Evolutionary conservation across 352 stramenopile genomes (phyloP), one percentile per base, ranked within the genome.

Genomic region (Phytophthora crassamura): DNA sequence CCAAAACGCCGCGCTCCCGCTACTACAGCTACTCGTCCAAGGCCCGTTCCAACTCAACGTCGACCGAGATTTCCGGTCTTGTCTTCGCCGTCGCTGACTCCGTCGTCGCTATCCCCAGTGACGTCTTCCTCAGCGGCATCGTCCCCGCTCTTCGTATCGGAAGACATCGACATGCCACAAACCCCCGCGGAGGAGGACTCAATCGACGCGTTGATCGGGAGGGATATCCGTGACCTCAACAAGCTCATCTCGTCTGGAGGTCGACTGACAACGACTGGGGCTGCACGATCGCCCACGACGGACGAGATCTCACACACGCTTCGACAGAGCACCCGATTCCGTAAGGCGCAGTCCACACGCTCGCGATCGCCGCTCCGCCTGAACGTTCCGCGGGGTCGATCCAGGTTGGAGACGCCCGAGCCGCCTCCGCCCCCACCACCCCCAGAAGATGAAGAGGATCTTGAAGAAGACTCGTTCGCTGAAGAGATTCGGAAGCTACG

Each of bases 121-220:
- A 65, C 46, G n/a, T 50, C 32, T 28, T 54, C 49, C 18, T 68
- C 59, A 16, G 30, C 35, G 6, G 36, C 28, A 15, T 72, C 72
- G 1, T 74, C 69, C 4, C 52, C 43, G 28, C 68, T 70, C 0
- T 77, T 64, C 1, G 16, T 65, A 3, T 52, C 67, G 4, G 66
- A 75, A 20, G 60, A 78, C 3, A 79, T 68, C 2, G 63, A 79
- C 20, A 46, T 42, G 3, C 32, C 47, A 11, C 39, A 39, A 20
- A 55, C 46, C 8, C 42, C 64, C 22, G 22, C 22, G 0, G 64
- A 67, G 5, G 62, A 83, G 8, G 60, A 72, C 11, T 86, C 75
- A 4, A 75, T 87, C n/a, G 75, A 86, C 50, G 60, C 73, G 11
- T 64, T 87, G 14, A 82, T 90, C 34, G 64, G 53, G 10, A 67